These are phyloP conservation scores for Daldinia loculata DNA, from an alignment of 495 filamentous ascomycete genomes.

Conservation along the genomic window DNA sequence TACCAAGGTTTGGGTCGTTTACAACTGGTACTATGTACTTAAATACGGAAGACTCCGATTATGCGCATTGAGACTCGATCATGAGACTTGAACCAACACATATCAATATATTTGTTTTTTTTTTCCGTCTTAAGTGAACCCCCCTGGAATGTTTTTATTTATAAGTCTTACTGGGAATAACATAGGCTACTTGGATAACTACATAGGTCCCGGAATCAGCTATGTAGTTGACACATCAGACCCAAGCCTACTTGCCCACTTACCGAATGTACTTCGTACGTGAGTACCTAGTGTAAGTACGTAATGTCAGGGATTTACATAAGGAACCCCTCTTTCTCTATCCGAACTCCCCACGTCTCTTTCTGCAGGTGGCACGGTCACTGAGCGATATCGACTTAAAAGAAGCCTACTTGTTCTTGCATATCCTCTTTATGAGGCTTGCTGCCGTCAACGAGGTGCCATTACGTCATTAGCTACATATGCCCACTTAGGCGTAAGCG, in stretches of 20 bases:
- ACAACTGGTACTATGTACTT: constrained; percentile 17
- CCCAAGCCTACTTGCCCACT: neutral
- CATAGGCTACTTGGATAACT: neutral
- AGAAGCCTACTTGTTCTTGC: neutral
- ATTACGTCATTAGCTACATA: constrained; percentile 17
- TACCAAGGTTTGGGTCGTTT: constrained; percentile 13
- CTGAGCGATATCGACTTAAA: neutral
- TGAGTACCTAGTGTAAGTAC: constrained; percentile 34
- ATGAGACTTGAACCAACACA: constrained; percentile 34
- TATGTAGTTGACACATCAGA: neutral
- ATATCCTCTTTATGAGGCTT: constrained; percentile 2
- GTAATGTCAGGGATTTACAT: constrained; percentile 31
- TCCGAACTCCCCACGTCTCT: constrained; percentile 21
- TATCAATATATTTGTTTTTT: constrained; percentile 6
- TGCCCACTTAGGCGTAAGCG: neutral
- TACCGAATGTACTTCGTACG: neutral
- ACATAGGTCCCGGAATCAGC: neutral
- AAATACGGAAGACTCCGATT: constrained; percentile 37
- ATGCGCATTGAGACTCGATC: constrained; percentile 42
- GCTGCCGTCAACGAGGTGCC: neutral
- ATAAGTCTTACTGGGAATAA: neutral
- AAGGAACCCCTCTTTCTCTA: constrained; percentile 38
- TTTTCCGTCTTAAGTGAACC: constrained; percentile 3
- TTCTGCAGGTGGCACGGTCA: neutral
- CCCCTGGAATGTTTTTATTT: neutral